Conservation (phyloP, 371 early-diverging fungal genomes). For the Apophysomyces variabilis region DNA sequence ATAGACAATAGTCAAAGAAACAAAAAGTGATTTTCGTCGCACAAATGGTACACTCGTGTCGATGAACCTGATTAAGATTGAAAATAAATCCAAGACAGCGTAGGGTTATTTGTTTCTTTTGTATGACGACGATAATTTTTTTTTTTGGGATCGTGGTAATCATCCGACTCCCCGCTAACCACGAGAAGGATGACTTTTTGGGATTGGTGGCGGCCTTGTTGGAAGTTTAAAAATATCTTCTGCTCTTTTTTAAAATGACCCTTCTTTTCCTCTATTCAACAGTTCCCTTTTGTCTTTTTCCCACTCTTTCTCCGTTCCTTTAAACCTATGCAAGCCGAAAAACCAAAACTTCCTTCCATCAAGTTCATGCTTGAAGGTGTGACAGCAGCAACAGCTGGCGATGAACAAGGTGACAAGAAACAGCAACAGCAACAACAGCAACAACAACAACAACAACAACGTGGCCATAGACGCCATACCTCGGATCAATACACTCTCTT, state of each 20-base stretch:
- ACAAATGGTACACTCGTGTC: constrained; percentile 8
- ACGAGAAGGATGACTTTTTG: constrained; percentile 6
- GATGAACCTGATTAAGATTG: constrained; percentile 1
- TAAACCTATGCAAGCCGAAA: constrained; percentile 25
- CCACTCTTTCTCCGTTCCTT: constrained; percentile 14
- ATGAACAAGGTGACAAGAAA: constrained; percentile 11
- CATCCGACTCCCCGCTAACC: constrained; percentile 11
- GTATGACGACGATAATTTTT: constrained; percentile 3
- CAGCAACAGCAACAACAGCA: not conserved
- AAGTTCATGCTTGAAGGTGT: constrained; percentile 31
- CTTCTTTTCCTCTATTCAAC: constrained; percentile 13
- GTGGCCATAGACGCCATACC: constrained; percentile 34
- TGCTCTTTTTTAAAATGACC: constrained; percentile 9
- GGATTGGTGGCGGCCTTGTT: constrained; percentile 7
- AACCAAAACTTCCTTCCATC: constrained; percentile 32
- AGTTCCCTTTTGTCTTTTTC: constrained; percentile 15
- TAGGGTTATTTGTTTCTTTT: not conserved
- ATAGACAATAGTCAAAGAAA: not conserved
- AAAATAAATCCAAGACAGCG: not conserved
- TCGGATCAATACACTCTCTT: constrained; percentile 12
- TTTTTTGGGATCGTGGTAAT: constrained; percentile 8
- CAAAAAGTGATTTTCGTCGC: not conserved
- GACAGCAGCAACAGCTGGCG: constrained; percentile 6
- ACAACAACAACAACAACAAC: not conserved
- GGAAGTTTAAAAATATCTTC: constrained; percentile 7